Conservation (phyloP, 2,329 filamentous ascomycete species). For the Fusarium secorum region DNA sequence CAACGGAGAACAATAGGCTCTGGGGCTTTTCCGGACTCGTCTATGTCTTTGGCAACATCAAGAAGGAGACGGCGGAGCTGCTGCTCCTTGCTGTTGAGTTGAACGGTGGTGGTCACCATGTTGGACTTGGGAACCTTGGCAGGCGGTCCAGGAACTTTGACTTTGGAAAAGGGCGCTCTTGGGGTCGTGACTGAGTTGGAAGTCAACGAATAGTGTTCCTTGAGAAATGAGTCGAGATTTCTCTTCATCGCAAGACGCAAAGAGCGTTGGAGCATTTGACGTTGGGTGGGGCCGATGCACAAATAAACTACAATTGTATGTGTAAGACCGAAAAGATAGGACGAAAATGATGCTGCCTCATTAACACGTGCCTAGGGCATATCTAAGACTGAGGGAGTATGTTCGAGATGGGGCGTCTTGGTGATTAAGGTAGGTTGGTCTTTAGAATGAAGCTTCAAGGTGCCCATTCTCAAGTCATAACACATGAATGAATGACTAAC, state of each 20-base stretch:
- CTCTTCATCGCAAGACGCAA: constrained; percentile 46
- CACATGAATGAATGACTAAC: neutral
- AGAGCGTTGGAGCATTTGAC: neutral
- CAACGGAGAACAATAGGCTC: constrained; percentile 74
- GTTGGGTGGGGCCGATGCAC: neutral
- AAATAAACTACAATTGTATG: neutral
- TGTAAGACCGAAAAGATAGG: neutral
- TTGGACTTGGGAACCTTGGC: neutral
- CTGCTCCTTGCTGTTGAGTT: constrained; percentile 74
- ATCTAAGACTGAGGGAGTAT: neutral
- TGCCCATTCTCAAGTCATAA: constrained; percentile 16
- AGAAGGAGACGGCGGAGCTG: constrained; percentile 79
- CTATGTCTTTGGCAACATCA: constrained; percentile 75
- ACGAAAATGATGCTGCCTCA: neutral
- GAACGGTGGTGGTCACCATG: constrained; percentile 45
- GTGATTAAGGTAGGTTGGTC: constrained; percentile 1
- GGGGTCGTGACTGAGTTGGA: neutral
- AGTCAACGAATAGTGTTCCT: constrained; percentile 21
- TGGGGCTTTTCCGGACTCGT: constrained; percentile 55
- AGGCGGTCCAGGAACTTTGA: neutral
- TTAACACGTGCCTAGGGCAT: neutral
- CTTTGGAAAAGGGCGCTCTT: neutral
- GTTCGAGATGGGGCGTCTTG: neutral
- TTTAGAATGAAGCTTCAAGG: neutral
- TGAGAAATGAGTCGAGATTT: constrained; percentile 44